Evolutionary conservation across 2,329 filamentous ascomycete species (phyloP), one percentile per base, ranked within the genome.

Genomic region (Paecilomyces sp.): DNA sequence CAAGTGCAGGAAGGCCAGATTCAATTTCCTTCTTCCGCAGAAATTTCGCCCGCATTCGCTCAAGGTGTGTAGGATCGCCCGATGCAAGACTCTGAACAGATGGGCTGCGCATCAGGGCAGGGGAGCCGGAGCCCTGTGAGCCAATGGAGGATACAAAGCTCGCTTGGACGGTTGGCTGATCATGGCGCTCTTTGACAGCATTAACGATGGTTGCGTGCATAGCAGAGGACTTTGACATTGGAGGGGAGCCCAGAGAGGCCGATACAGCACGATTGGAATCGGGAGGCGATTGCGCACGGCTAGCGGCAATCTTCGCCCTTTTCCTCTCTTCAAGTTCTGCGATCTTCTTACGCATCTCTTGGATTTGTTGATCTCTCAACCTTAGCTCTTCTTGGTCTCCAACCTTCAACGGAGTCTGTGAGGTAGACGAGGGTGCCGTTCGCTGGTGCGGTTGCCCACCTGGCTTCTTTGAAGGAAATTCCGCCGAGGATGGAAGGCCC

Each of bases 11-110:
- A 54, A 82, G 68, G 11, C 75, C 77, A 24, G 76, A 75, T 64
- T 81, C 74, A n/a, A 83, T 78, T 50, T 81, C 78, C 59, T 75
- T 74, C 63, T 79, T 78, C 28, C 79, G 74, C 24, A 75, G 66
- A 50, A 75, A 67, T 59, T 75, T 79, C 54, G 69, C 67, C 33
- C 72, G 71, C 58, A 77, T 65, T 25, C 65, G 66, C 55, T 74
- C 71, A 25, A 74, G 59, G 53, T 65, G 64, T 4, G 55, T 51
- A 31, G 61, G 53, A 18, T 70, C 64, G 57, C 68, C 60, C 4
- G 66, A 64, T n/a, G 65, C 63, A 31, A 64, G 62, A 9, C 63
- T 60, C 52, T 62, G 58, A 18, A 63, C 51, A 9, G 66, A 65
- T 18, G 63, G 58, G 13, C 63, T 66, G 59, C 63, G 55, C 56